Conservation (phyloP, 352 stramenopile species). For the Globisporangium nagaii region DNA sequence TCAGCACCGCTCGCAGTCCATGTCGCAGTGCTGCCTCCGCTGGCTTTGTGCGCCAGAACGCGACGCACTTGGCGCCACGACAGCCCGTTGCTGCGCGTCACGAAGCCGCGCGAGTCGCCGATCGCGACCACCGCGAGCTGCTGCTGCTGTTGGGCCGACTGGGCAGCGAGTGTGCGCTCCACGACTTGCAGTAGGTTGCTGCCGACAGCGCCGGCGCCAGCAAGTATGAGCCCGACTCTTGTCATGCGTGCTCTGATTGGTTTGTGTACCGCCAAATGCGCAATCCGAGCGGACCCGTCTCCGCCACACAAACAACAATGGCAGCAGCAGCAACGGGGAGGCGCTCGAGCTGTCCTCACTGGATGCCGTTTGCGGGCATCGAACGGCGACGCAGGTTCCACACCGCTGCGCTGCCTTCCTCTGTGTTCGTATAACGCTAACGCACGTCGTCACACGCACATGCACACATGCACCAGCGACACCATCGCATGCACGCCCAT, state of each 20-base stretch:
- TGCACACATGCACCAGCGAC: no score
- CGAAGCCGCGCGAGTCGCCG: conserved; percentile 21
- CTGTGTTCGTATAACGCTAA: neutral
- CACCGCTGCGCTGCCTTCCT: neutral
- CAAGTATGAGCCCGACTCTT: conserved; percentile 18
- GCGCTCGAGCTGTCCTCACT: no score
- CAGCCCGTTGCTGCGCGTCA: neutral
- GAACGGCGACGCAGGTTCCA: no score
- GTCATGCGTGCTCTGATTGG: neutral
- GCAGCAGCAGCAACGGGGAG: no score
- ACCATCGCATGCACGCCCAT: no score
- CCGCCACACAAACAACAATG: conserved; percentile 1
- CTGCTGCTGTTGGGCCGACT: neutral
- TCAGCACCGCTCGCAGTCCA: no score
- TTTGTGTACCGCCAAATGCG: neutral
- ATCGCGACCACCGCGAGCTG: conserved; percentile 18
- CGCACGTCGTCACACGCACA: neutral
- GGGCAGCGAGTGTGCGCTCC: conserved; percentile 7
- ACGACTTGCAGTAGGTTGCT: conserved; percentile 15
- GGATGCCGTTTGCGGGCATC: no score
- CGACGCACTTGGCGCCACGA: neutral
- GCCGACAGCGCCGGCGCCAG: conserved; percentile 21
- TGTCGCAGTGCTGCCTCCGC: neutral
- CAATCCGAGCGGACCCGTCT: neutral
- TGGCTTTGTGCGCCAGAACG: conserved; percentile 2